These are phyloP conservation scores for Podaxis pistillaris DNA, from an alignment of 768 basidiomycete species.

Conservation along the genomic window DNA sequence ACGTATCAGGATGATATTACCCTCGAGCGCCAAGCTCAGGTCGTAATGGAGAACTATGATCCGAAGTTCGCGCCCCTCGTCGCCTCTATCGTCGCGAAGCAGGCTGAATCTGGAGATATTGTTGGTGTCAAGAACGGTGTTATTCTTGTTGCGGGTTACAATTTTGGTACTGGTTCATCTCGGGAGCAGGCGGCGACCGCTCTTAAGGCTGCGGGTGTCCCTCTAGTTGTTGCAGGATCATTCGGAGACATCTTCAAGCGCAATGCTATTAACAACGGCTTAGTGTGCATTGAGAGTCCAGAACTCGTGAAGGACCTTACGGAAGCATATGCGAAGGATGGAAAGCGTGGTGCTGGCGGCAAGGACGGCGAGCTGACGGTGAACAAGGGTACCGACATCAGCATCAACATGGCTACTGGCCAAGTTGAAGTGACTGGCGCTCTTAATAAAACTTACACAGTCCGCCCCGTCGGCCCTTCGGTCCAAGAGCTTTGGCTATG, in stretches of 20 bases:
- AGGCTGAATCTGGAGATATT: slow-evolving; percentile 20
- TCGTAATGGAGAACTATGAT: slow-evolving; percentile 99
- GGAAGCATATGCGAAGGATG: slow-evolving; percentile 65
- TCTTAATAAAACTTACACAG: slow-evolving; percentile 55
- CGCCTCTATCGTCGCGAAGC: slow-evolving; percentile 41
- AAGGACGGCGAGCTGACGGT: slow-evolving; percentile 83
- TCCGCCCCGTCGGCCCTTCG: slow-evolving; percentile 83
- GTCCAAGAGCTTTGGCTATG: slow-evolving; percentile 99
- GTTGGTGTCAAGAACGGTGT: slow-evolving; percentile 53
- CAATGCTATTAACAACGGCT: slow-evolving; percentile 97
- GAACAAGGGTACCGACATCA: slow-evolving; percentile 61
- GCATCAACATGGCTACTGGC: slow-evolving; percentile 70
- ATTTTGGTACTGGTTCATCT: slow-evolving; percentile 98
- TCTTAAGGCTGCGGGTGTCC: slow-evolving; percentile 89
- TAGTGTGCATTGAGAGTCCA: slow-evolving; percentile 92
- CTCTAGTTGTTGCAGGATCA: slow-evolving; percentile 93
- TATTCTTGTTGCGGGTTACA: slow-evolving; percentile 90
- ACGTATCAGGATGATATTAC: slow-evolving; percentile 99
- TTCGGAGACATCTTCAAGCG: slow-evolving; percentile 99
- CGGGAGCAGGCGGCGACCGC: slow-evolving; percentile 99
- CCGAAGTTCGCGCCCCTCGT: slow-evolving; percentile 77
- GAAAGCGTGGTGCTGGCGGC: slow-evolving; percentile 76
- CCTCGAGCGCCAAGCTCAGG: slow-evolving; percentile 87
- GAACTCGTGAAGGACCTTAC: slow-evolving; percentile 88
- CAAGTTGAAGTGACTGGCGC: slow-evolving; percentile 51